Base-by-base conservation (phyloP, 2,329 filamentous ascomycete species). In the Leptographium radiaticola region DNA sequence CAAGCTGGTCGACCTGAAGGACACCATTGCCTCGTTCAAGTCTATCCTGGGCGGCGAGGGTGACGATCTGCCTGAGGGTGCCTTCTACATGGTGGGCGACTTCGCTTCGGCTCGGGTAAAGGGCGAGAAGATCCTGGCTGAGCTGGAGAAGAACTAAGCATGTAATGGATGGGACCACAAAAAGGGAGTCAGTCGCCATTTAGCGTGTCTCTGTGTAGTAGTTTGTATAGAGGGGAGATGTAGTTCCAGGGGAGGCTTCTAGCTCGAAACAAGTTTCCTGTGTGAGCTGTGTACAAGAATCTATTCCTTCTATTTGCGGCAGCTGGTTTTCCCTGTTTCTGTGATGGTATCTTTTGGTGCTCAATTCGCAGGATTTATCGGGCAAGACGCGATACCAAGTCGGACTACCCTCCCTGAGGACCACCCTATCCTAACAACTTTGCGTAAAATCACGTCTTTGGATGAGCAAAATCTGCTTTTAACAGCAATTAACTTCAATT, bases 121-220 rank as follows among this genome's bases (percentile, higher is more conserved):
- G 89, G 93, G 91, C 79, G 90, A 96, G 84, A 95, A 97, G 89
- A 97, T 98, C 80, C 78, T 98, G 71, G 90, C 93, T 66, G 93
- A 97, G 67, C 80, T 97, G 66, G 87, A 93, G 72, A 73, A 75
- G 68, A 73, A 63, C 63, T 57, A 75, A 72, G 65, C 59, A n/a
- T 6, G 33, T 18, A 44, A 39, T 43, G 11, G 25, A 10, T 42
- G 30, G 58, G 60, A 36, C 30, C 44, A 42, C 18, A 43, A 49
- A 53, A 49, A 53, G 20, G 43, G 51, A 40, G 38, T 40, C n/a
- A 52, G 42, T 40, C 34, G 34, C 43, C 49, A 45, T 46, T 52
- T 52, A 52, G 51, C 45, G 45, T 48, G 38, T 53, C 38, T 53
- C 36, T 53, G 52, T 49, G 45, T 63, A 60, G 58, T 61, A 52